Conservation (phyloP, 768 basidiomycete species). For the Austroboletus festivus region DNA sequence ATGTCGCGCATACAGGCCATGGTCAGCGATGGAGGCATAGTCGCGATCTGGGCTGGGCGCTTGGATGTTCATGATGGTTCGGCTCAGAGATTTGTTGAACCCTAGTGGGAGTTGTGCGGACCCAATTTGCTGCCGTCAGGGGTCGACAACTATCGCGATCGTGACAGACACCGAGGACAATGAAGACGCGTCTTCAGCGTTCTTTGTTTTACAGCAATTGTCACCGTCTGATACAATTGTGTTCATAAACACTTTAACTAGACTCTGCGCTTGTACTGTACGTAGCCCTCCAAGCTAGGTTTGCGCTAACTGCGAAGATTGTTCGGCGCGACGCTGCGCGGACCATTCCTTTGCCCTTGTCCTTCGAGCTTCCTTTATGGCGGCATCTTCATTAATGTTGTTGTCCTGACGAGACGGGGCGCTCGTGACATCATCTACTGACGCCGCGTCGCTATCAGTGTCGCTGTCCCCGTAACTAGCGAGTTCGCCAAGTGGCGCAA, state of each 20-base stretch:
- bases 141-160: neutral
- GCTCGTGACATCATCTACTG: slow-evolving; percentile 9
- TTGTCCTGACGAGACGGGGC: neutral
- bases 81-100: neutral
- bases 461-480: slow-evolving; percentile 60
- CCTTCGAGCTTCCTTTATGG: slow-evolving; percentile 47
- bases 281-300: neutral
- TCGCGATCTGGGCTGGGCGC: slow-evolving; percentile 55
- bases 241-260: too few species aligned
- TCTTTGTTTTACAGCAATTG: too few species aligned
- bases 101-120: slow-evolving; percentile 1
- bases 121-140: slow-evolving; percentile 6
- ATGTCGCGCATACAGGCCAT: slow-evolving; percentile 60
- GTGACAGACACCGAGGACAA: too few species aligned
- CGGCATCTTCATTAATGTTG: slow-evolving; percentile 17
- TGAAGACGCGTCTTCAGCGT: too few species aligned
- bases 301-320: slow-evolving; percentile 8
- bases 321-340: slow-evolving; percentile 42
- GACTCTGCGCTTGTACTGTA: neutral
- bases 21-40: slow-evolving; percentile 75
- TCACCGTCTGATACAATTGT: too few species aligned
- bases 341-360: slow-evolving; percentile 58
- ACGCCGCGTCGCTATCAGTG: slow-evolving; percentile 35
- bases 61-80: slow-evolving; percentile 44
- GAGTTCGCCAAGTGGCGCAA: slow-evolving; percentile 46